Evolutionary conservation across 768 basidiomycete genomes (phyloP).

Genomic region (Exsudoporus frostii): DNA sequence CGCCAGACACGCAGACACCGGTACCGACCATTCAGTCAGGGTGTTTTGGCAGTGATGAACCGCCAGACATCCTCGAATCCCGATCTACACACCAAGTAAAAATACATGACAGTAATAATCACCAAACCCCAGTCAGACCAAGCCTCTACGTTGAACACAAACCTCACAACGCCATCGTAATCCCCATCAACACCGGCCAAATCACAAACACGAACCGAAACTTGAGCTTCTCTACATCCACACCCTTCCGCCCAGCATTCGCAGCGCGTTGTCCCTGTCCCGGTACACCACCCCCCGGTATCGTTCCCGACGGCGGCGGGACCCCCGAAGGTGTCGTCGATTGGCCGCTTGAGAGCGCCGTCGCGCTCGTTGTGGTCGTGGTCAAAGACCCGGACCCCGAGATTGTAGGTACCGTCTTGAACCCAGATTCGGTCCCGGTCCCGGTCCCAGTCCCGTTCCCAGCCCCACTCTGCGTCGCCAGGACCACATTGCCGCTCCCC

Average conservation of each 20-base stretch:
- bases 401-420: constrained; percentile 1
- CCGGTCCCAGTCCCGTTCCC: not conserved
- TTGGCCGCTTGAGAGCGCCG: not conserved
- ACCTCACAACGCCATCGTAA: constrained; percentile 54
- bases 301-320: constrained; percentile 11
- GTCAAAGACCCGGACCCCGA: constrained; percentile 5
- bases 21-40: too few species aligned
- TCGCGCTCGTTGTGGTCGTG: not conserved
- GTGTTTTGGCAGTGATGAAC: too few species aligned
- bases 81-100: too few species aligned
- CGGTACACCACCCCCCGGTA: not conserved
- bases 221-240: constrained; percentile 37
- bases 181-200: constrained; percentile 55
- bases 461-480: constrained; percentile 8
- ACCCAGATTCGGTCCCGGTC: not conserved
- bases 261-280: constrained; percentile 7
- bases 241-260: constrained; percentile 19
- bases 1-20: too few species aligned
- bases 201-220: constrained; percentile 50
- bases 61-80: too few species aligned
- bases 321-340: constrained; percentile 1
- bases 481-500: not conserved
- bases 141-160: too few species aligned
- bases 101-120: too few species aligned
- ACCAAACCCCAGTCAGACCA: too few species aligned